A percentile compares a stretch with the other conserved stretches of the same genome.
Conservation (phyloP, 805 yeast genomes). For the Lipomyces anomalus region DNA sequence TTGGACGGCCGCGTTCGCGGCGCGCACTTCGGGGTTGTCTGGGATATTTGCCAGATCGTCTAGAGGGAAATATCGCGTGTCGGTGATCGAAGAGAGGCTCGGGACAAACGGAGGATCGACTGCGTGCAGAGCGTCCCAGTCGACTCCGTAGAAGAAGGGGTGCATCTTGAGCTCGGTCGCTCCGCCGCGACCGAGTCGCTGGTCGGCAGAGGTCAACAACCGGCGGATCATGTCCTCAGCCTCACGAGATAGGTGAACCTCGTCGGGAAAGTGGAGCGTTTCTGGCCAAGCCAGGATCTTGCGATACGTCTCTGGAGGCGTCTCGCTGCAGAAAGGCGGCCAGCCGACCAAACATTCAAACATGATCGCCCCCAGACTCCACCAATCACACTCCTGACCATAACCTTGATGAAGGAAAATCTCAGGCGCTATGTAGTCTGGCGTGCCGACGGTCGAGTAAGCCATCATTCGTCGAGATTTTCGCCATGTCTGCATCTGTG, state of each 20-base stretch:
- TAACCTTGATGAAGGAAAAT: conserved; percentile 89
- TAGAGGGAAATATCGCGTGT: conserved; percentile 95
- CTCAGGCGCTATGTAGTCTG: conserved; percentile 94
- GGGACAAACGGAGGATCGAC: conserved; percentile 95
- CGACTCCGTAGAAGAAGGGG: conserved; percentile 93
- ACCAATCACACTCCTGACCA: conserved; percentile 97
- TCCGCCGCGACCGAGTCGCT: conserved; percentile 84
- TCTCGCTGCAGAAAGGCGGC: conserved; percentile 95
- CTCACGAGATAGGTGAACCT: conserved; percentile 81
- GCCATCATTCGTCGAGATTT: conserved; percentile 90
- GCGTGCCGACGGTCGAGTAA: conserved; percentile 93
- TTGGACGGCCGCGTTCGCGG: conserved; percentile 19
- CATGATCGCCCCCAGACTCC: conserved; percentile 96
- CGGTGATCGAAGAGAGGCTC: conserved; percentile 83
- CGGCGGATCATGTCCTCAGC: conserved; percentile 79
- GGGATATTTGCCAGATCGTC: conserved; percentile 94
- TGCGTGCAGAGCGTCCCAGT: conserved; percentile 81
- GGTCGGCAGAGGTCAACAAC: conserved; percentile 69
- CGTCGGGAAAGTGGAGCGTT: conserved; percentile 82
- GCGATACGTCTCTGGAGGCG: conserved; percentile 88
- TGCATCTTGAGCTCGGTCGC: conserved; percentile 86
- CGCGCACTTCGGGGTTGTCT: conserved; percentile 45
- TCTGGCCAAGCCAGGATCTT: conserved; percentile 90
- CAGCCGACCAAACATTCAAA: conserved; percentile 93
- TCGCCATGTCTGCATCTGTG: conserved; percentile 95